phyloP scores from a whole-genome alignment of 2,329 filamentous ascomycete species.

The Paraconiothyrium brasiliense region DNA sequence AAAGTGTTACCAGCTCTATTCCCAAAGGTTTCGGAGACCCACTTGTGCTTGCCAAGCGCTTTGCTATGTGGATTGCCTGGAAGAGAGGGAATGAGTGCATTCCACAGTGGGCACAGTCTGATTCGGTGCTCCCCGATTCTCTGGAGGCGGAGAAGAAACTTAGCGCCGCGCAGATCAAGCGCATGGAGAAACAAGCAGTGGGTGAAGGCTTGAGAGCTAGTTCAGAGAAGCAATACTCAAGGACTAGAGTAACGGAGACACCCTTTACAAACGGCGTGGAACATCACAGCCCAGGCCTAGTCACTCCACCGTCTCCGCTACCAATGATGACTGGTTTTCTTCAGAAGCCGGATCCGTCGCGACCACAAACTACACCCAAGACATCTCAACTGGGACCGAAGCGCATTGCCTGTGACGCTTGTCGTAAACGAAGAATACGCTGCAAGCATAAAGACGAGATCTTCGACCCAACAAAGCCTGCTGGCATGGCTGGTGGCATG shows the following conservation, averaged over 20 bases:
- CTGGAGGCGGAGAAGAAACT: slow-evolving; percentile 61
- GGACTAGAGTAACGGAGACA: slow-evolving; percentile 42
- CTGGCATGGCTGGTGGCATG: slow-evolving; percentile 31
- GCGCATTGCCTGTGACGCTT: slow-evolving; percentile 69
- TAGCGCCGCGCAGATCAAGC: slow-evolving; percentile 63
- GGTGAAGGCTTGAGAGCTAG: slow-evolving; percentile 54
- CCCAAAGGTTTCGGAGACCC: slow-evolving; percentile 70
- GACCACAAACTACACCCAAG: slow-evolving; percentile 61
- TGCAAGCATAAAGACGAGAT: slow-evolving; percentile 71
- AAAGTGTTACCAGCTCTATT: slow-evolving; percentile 69
- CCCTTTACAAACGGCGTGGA: slow-evolving; percentile 27
- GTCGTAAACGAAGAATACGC: slow-evolving; percentile 68
- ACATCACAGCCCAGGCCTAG: slow-evolving; percentile 7
- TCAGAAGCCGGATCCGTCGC: slow-evolving; percentile 46
- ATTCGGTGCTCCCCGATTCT: slow-evolving; percentile 60
- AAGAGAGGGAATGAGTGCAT: slow-evolving; percentile 71
- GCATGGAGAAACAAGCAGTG: slow-evolving; percentile 63
- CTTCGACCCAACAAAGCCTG: slow-evolving; percentile 40
- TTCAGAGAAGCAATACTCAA: slow-evolving; percentile 52
- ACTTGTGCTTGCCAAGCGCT: slow-evolving; percentile 66
- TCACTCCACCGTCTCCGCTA: slow-evolving; percentile 33
- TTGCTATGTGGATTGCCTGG: slow-evolving; percentile 73
- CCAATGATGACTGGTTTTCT: slow-evolving; percentile 46
- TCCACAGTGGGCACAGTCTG: slow-evolving; percentile 69
- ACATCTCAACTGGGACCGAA: slow-evolving; percentile 69